Base-by-base conservation (phyloP, 1,284 basidiomycete genomes). In the Leccinum pallidistipes region DNA sequence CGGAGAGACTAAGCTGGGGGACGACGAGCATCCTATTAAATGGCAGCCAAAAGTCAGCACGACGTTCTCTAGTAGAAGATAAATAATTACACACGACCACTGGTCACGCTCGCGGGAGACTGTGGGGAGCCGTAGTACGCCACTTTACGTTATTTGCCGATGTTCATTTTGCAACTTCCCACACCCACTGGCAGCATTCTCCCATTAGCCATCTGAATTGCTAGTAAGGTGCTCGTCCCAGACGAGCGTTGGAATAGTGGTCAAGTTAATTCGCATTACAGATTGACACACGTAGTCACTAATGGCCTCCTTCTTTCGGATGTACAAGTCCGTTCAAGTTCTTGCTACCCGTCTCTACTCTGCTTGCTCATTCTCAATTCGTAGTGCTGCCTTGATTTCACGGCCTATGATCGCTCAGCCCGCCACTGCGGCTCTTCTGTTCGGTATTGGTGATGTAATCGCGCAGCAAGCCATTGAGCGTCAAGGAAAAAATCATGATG, bases 391-490 rank as follows among this genome's bases (percentile, higher is more conserved):
- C 14, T 79, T 91, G 38, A 75, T 88, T 56, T 83, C 85, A 21
- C 79, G 84, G n/a, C 90, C 90, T 0, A 79, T 90, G 78, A 56
- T 84, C 16, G 77, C 85, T 4, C 88, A 90, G 67, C 88, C 85
- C 62, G 75, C 76, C 1, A 90, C 90, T 0, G 87, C 89, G 1
- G 86, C 83, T 1, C 70, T 87, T 50, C 77, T 94, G 16, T 94
- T 92, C 67, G 86, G 88, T 51, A 77, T 85, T 9, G 93, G 92
- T n/a, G 94, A 95, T 71, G 69, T 92, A 1, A 82, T 95, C 40
- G 92, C 93, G 0, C 93, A 95, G 74, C 90, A 95, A 71, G 86
- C 79, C 0, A 84, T 95, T 31, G 94, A 95, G 71, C 79, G 78
- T 63, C 83, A 78, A 69, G 87, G 89, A 12, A 78, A 70, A 62